These are phyloP conservation scores for Monosporascus sp. DNA, from an alignment of 2,329 filamentous ascomycete species.

Conservation along the genomic window DNA sequence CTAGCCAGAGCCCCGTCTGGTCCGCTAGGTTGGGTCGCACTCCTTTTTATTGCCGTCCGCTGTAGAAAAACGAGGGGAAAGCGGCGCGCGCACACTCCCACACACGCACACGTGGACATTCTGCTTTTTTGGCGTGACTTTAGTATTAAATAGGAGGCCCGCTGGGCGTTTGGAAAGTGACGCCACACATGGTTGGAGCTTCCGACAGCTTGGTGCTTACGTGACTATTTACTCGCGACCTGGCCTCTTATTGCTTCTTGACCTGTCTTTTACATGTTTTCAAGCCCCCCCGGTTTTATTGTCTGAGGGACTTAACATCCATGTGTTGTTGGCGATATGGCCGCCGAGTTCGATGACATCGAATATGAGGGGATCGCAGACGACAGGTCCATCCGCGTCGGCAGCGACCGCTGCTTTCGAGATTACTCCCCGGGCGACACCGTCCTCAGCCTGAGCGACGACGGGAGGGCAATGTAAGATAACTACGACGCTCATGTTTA, in stretches of 20 bases:
- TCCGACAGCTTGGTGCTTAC: no score
- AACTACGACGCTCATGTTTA: not conserved
- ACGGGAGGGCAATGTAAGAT: constrained; percentile 15
- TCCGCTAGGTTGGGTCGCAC: not conserved
- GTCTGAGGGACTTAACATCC: not conserved
- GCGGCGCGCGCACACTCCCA: no score
- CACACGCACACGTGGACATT: not conserved
- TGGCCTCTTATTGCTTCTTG: no score
- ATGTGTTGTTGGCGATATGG: not conserved
- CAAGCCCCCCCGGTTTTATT: no score
- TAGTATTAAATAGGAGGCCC: no score
- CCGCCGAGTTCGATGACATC: constrained; percentile 11
- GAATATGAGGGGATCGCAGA: constrained; percentile 18
- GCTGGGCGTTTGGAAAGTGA: no score
- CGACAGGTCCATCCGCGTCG: constrained; percentile 7
- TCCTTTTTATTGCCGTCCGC: no score
- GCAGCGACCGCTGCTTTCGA: constrained; percentile 12
- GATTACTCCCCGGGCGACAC: constrained; percentile 12
- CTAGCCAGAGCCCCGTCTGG: not conserved
- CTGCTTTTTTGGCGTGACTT: no score
- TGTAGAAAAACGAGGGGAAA: no score
- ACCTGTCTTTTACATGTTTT: no score
- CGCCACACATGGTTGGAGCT: no score
- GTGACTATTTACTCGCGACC: no score
- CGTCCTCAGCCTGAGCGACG: constrained; percentile 11